A percentile compares a stretch with the other conserved stretches of the same genome.
These are phyloP conservation scores for Aspergillus pseudoglaucus DNA, from an alignment of 2,329 filamentous ascomycete species.

Conservation along the genomic window DNA sequence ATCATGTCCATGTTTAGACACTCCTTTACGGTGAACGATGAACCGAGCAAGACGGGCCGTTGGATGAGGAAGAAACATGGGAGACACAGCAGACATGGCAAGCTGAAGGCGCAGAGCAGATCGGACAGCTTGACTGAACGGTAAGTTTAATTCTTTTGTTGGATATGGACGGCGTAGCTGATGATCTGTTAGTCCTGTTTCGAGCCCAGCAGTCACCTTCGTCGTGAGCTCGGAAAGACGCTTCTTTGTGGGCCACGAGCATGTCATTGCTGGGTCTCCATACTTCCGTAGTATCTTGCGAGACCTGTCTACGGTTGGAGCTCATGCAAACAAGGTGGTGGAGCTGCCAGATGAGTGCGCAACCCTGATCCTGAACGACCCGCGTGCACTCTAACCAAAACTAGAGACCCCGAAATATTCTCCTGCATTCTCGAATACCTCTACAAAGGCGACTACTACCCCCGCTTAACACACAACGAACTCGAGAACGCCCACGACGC, in stretches of 20 bases:
- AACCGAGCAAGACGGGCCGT: slow-evolving; percentile 72
- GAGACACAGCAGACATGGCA: slow-evolving; percentile 65
- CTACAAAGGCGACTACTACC: slow-evolving; percentile 95
- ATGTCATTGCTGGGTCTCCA: slow-evolving; percentile 77
- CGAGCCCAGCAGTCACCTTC: slow-evolving; percentile 75
- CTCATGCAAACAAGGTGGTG: slow-evolving; percentile 67
- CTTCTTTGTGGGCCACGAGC: slow-evolving; percentile 91
- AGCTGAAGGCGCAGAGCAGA: slow-evolving; percentile 82
- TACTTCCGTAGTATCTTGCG: slow-evolving; percentile 71
- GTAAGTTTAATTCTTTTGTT: slow-evolving; percentile 24
- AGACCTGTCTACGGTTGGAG: slow-evolving; percentile 62
- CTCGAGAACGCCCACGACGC: slow-evolving; percentile 65
- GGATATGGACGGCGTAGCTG: not conserved
- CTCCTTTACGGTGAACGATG: slow-evolving; percentile 76
- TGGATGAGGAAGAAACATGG: slow-evolving; percentile 24
- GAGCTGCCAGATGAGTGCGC: slow-evolving; percentile 59
- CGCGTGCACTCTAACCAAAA: slow-evolving; percentile 1
- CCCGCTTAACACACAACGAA: slow-evolving; percentile 80
- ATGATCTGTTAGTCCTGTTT: slow-evolving; percentile 36
- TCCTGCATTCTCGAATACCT: slow-evolving; percentile 92
- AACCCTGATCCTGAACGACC: not conserved
- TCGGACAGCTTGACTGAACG: slow-evolving; percentile 55
- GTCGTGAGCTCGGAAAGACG: slow-evolving; percentile 77
- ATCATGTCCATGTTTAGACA: slow-evolving; percentile 74
- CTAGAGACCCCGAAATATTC: slow-evolving; percentile 83